Percentiles rank a stretch among this genome's conserved stretches.
These are phyloP conservation scores for Didymellaceae sp. DNA, from an alignment of 2,329 filamentous ascomycete genomes.

Conservation along the genomic window DNA sequence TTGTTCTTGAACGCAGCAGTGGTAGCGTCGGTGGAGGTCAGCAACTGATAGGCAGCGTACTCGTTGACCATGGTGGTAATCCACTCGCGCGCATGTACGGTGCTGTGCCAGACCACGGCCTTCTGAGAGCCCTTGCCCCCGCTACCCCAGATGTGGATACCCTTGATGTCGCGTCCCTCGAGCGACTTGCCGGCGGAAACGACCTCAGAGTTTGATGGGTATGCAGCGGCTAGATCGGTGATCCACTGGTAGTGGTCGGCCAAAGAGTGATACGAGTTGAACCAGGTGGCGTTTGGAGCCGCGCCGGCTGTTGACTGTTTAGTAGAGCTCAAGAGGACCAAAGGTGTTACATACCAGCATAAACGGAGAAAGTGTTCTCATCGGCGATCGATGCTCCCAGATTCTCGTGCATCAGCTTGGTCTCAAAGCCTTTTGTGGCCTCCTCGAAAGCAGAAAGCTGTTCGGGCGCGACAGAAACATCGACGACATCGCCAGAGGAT, in stretches of 20 bases:
- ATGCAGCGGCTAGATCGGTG: slow-evolving; percentile 43
- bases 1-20: slow-evolving; percentile 59
- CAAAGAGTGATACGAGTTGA: slow-evolving; percentile 46
- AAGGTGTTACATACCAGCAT: slow-evolving; percentile 34
- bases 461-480: slow-evolving; percentile 45
- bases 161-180: slow-evolving; percentile 47
- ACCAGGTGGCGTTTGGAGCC: slow-evolving; percentile 44
- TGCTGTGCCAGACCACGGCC: slow-evolving; percentile 48
- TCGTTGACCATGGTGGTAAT: slow-evolving; percentile 46
- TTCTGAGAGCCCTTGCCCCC: slow-evolving; percentile 47
- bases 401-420: slow-evolving; percentile 46
- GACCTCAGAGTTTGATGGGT: slow-evolving; percentile 45
- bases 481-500: slow-evolving; percentile 40
- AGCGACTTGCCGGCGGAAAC: slow-evolving; percentile 45
- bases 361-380: slow-evolving; percentile 39
- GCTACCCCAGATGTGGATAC: slow-evolving; percentile 49
- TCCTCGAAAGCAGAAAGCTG: slow-evolving; percentile 38
- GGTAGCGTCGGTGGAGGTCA: slow-evolving; percentile 40
- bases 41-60: slow-evolving; percentile 46
- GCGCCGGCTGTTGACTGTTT: slow-evolving; percentile 31
- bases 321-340: slow-evolving; percentile 18
- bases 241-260: slow-evolving; percentile 46
- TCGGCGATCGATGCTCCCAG: slow-evolving; percentile 45
- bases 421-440: slow-evolving; percentile 35
- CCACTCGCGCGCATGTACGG: slow-evolving; percentile 50